A percentile compares a stretch with the other conserved stretches of the same genome.
These are phyloP conservation scores for Pseudogymnoascus sp. DNA, from an alignment of 2,329 filamentous ascomycete genomes.

Conservation along the genomic window DNA sequence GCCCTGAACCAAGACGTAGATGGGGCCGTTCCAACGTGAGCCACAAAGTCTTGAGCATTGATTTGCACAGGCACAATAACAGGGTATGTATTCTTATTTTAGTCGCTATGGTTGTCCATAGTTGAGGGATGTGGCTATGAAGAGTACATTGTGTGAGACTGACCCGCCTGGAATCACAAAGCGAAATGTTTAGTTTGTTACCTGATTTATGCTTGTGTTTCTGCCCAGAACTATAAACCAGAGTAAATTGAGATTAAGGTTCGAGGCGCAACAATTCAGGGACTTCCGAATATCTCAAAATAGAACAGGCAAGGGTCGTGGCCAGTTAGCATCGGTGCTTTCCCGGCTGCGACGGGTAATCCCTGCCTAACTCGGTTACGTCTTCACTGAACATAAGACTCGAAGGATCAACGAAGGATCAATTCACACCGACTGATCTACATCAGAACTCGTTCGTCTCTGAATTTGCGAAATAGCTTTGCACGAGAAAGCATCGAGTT, in stretches of 20 bases:
- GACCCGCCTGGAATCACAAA: not conserved
- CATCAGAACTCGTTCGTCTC: not conserved
- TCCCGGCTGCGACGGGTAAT: not conserved
- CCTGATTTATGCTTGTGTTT: not conserved
- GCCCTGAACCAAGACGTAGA: not conserved
- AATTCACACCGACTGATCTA: not conserved
- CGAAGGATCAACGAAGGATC: constrained; percentile 3
- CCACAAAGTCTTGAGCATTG: not conserved
- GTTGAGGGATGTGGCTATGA: not conserved
- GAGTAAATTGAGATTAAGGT: constrained; percentile 4
- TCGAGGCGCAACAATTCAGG: constrained; percentile 1
- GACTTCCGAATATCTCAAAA: not conserved
- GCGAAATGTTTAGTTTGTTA: not conserved
- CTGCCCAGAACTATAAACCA: not conserved
- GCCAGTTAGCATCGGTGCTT: not conserved
- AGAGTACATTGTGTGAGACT: not conserved
- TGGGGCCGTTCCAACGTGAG: not conserved
- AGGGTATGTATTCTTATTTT: not conserved
- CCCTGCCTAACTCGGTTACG: not conserved
- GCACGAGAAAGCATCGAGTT: not conserved
- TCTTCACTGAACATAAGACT: not conserved
- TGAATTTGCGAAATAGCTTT: not conserved
- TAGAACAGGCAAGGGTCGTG: not conserved
- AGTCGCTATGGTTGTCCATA: not conserved
- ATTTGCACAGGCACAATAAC: not conserved